Base-by-base conservation (phyloP, 2,329 filamentous ascomycete species). In the Colletotrichum gigasporum region DNA sequence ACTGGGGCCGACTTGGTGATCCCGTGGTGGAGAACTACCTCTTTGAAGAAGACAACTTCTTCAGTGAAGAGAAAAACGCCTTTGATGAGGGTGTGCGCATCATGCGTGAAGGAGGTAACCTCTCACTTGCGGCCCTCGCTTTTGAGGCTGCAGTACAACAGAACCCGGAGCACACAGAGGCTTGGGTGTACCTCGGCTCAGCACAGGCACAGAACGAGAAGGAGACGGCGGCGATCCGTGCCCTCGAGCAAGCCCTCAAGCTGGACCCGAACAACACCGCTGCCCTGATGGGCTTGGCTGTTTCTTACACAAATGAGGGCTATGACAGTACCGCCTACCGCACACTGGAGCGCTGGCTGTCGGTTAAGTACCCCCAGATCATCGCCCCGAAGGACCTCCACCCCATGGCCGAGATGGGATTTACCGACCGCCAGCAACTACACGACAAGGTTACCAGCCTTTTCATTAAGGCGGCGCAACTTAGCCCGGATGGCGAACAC, bases 191-290 rank as follows among this genome's bases (percentile, higher is more conserved):
- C 72, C 87, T 99, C 30, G 96, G 96, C 55, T 90, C 91, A 56
- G 92, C 94, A 16, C 96, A 99, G 79, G 96, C 96, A 18, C 96
- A 99, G 77, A 99, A 99, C 77, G 96, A 99, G 78, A 99, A 99
- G 81, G 96, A 99, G 78, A 91, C 93, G 8, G 95, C 96, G 0
- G 96, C 96, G 2, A 97, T 99, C 69, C 90, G 96, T 32, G 96
- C 96, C 3, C 83, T 98, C 65, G 95, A 98, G 78, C 92, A 96
- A 75, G 94, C 95, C 1, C 81, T 97, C 68, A 95, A 94, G 77
- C 83, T 96, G 26, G 94, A 98, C 71, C 90, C 94, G 1, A 90
- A 89, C 72, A 97, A 97, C 74, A 85, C 96, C 18, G 88, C 92
- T 64, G 95, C 94, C 1, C 85, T 99, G 45, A 98, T 99, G 95